phyloP scores from a whole-genome alignment of 1,139 yeast genomes.

The Geotrichum reessii region DNA sequence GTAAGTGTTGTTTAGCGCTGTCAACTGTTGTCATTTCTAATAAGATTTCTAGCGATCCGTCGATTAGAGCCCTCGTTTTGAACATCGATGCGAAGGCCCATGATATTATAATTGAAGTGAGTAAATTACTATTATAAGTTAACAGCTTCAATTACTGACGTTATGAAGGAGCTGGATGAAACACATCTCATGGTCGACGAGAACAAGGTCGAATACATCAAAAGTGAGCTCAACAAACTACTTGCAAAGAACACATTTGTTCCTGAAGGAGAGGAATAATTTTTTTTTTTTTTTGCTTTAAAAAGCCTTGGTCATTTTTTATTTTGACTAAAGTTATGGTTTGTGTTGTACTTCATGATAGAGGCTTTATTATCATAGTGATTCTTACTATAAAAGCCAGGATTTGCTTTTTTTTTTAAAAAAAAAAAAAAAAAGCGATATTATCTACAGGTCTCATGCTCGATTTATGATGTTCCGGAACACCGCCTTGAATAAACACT shows the following conservation, averaged over 20 bases:
- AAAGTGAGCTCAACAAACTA: constrained; percentile 65
- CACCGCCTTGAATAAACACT: neutral
- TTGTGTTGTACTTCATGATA: neutral
- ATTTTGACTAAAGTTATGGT: neutral
- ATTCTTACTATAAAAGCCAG: neutral
- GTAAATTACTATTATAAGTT: constrained; percentile 7
- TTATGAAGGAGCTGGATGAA: constrained; percentile 69
- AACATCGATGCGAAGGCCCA: constrained; percentile 68
- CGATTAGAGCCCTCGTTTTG: constrained; percentile 77
- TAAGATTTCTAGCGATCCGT: constrained; percentile 60
- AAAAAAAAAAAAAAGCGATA: too few species aligned
- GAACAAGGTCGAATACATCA: constrained; percentile 66
- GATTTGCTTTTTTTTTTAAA: neutral
- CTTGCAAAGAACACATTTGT: constrained; percentile 79
- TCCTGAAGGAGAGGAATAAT: constrained; percentile 61
- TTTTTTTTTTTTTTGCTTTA: neutral
- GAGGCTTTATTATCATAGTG: neutral
- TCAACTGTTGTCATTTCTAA: neutral
- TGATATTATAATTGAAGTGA: constrained; percentile 62
- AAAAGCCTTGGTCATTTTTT: neutral
- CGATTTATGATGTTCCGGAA: neutral
- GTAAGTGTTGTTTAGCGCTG: constrained; percentile 25
- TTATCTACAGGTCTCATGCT: neutral
- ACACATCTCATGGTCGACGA: constrained; percentile 80
- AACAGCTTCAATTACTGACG: neutral